phyloP scores from a whole-genome alignment of 2,329 filamentous ascomycete species.

The Cordyceps militaris region DNA sequence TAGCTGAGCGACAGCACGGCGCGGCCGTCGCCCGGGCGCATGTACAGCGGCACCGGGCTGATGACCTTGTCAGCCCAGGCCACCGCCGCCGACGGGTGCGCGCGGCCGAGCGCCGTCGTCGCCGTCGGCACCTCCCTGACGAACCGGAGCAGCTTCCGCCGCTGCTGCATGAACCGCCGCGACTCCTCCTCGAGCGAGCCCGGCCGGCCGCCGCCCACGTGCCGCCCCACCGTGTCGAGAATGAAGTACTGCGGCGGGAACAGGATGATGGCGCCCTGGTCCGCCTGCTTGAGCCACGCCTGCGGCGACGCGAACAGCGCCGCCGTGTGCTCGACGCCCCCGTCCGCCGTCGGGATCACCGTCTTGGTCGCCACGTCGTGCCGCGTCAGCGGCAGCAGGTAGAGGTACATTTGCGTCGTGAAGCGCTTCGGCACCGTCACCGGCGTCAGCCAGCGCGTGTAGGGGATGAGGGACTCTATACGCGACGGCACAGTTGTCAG shows the following conservation, averaged over 20 bases:
- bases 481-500: not conserved
- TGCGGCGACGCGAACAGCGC: slow-evolving; percentile 67
- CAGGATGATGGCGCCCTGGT: slow-evolving; percentile 63
- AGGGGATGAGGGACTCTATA: slow-evolving; percentile 56
- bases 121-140: slow-evolving; percentile 38
- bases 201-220: slow-evolving; percentile 34
- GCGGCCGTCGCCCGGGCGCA: slow-evolving; percentile 37
- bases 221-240: slow-evolving; percentile 49
- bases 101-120: slow-evolving; percentile 30
- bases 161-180: slow-evolving; percentile 38
- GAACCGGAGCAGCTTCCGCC: slow-evolving; percentile 47
- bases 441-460: slow-evolving; percentile 90
- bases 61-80: slow-evolving; percentile 57
- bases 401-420: slow-evolving; percentile 95
- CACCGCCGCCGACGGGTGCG: slow-evolving; percentile 38
- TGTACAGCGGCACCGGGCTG: slow-evolving; percentile 42
- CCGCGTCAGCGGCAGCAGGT: slow-evolving; percentile 60
- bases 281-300: slow-evolving; percentile 61
- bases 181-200: slow-evolving; percentile 22
- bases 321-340: slow-evolving; percentile 58
- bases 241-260: slow-evolving; percentile 88
- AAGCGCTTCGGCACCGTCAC: slow-evolving; percentile 66
- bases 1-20: slow-evolving; percentile 50
- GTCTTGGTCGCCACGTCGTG: slow-evolving; percentile 35
- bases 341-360: slow-evolving; percentile 64